phyloP scores from a whole-genome alignment of 2,329 filamentous ascomycete genomes.

The Simplicillium sp. region DNA sequence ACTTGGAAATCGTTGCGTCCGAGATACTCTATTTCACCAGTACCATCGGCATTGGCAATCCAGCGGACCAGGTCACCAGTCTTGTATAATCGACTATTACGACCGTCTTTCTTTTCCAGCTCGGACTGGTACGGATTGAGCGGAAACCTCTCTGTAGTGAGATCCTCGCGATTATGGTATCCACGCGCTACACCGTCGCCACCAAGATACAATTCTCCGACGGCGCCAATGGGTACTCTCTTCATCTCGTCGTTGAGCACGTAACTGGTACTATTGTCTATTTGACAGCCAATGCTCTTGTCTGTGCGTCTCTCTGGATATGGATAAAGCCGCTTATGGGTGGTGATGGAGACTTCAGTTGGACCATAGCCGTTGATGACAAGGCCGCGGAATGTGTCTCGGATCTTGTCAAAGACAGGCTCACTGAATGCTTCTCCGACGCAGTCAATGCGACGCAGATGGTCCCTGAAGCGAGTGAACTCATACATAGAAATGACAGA shows the following conservation, averaged over 20 bases:
- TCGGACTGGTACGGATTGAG: no score
- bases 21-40: conserved; percentile 25
- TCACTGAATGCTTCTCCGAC: conserved; percentile 1
- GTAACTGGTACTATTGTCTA: conserved; percentile 4
- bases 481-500: conserved; percentile 4
- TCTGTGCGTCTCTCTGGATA: conserved; percentile 5
- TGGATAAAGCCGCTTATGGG: conserved; percentile 5
- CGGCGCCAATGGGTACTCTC: no score
- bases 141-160: no score
- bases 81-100: conserved; percentile 7
- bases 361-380: conserved; percentile 8
- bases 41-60: conserved; percentile 5
- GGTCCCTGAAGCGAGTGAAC: neutral
- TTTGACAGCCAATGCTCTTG: conserved; percentile 3
- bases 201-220: no score
- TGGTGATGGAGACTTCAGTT: conserved; percentile 7
- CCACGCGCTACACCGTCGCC: no score
- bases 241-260: neutral
- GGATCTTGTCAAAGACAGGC: conserved; percentile 6
- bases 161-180: no score
- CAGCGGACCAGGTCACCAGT: conserved; percentile 13
- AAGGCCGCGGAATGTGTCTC: conserved; percentile 5
- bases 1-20: conserved; percentile 43
- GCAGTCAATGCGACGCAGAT: conserved; percentile 1
- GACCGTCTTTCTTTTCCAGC: conserved; percentile 6